Evolutionary conservation across 2,329 filamentous ascomycete genomes (phyloP).

Genomic region (Penicillium polonicum): DNA sequence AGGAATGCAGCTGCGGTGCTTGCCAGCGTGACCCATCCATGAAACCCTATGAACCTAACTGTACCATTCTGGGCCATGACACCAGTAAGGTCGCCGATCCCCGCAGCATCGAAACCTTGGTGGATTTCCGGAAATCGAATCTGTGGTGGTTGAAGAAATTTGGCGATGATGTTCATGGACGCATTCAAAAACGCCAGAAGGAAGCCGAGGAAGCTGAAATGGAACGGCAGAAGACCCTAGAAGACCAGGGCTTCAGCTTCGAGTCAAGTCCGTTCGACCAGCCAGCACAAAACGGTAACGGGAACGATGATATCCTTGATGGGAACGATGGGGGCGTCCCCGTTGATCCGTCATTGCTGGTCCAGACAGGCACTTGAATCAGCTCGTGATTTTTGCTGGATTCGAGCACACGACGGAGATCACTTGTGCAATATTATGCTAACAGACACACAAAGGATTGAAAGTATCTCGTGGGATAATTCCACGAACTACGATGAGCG

Average conservation of each 20-base stretch:
- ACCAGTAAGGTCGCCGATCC: conserved; percentile 87
- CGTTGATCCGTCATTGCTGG: conserved; percentile 45
- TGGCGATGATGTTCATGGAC: conserved; percentile 48
- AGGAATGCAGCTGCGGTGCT: conserved; percentile 80
- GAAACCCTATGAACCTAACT: conserved; percentile 79
- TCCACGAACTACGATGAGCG: neutral
- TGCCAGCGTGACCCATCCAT: conserved; percentile 71
- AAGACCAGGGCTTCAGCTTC: conserved; percentile 47
- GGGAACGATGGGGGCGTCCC: conserved; percentile 35
- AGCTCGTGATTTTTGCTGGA: neutral
- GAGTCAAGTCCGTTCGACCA: conserved; percentile 11
- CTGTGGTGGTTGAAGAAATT: conserved; percentile 72
- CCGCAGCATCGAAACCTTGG: conserved; percentile 82
- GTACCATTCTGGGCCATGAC: conserved; percentile 84
- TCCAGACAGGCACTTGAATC: neutral
- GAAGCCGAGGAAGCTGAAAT: conserved; percentile 48
- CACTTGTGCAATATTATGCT: neutral
- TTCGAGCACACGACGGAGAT: neutral
- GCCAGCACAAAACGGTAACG: neutral
- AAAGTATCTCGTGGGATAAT: neutral
- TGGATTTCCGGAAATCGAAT: conserved; percentile 89
- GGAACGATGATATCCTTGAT: neutral
- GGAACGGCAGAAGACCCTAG: conserved; percentile 46
- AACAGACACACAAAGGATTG: neutral
- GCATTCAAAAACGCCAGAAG: conserved; percentile 50